Conservation (phyloP, 495 filamentous ascomycete species). For the Trichoderma orchidacearum region DNA sequence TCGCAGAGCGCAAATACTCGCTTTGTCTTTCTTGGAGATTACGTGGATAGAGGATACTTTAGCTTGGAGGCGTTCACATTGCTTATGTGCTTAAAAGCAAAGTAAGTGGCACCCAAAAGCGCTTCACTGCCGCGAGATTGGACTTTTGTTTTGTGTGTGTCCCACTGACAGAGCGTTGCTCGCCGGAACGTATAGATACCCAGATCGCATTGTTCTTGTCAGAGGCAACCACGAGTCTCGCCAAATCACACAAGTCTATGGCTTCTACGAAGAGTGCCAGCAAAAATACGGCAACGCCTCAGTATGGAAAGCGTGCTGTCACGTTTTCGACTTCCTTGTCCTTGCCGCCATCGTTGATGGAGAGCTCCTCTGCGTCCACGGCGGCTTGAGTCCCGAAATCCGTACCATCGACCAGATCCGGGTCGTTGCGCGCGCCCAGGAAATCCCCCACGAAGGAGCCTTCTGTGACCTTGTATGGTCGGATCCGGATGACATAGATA, state of each 20-base stretch:
- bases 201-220: conserved; percentile 86
- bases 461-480: conserved; percentile 99
- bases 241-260: conserved; percentile 97
- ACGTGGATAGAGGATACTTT: conserved; percentile 96
- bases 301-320: conserved; percentile 98
- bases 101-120: conserved; percentile 40
- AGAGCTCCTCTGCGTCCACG: conserved; percentile 92
- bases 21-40: conserved; percentile 93
- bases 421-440: conserved; percentile 92
- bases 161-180: too few species aligned
- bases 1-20: conserved; percentile 58
- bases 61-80: conserved; percentile 93
- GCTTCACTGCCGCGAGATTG: not conserved
- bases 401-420: conserved; percentile 90
- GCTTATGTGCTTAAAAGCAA: conserved; percentile 90
- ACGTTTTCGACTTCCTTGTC: conserved; percentile 96
- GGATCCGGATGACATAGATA: conserved; percentile 95
- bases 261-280: conserved; percentile 97
- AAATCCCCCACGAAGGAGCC: conserved; percentile 95
- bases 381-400: conserved; percentile 92
- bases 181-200: conserved; percentile 73
- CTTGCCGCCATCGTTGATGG: conserved; percentile 95
- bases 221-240: conserved; percentile 96
- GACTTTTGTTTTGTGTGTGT: too few species aligned
- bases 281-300: conserved; percentile 96